These are phyloP conservation scores for Beauveria varroae DNA, from an alignment of 2,329 filamentous ascomycete genomes.

Conservation along the genomic window DNA sequence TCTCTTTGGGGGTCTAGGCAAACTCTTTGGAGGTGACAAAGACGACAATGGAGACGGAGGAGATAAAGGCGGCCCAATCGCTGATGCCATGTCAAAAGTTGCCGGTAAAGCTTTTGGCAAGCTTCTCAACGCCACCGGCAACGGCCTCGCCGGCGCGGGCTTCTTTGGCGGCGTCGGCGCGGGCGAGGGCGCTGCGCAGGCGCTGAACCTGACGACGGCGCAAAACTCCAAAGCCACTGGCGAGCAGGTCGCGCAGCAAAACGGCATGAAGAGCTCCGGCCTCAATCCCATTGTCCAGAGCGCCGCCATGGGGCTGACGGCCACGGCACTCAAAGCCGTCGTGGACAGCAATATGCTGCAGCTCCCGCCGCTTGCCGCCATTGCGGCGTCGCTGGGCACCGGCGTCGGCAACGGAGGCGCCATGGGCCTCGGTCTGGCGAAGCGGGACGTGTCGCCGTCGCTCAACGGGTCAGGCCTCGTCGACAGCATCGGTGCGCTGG, in stretches of 20 bases:
- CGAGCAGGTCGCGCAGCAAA: constrained; percentile 19
- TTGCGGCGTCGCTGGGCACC: constrained; percentile 17
- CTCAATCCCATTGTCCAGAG: constrained; percentile 24
- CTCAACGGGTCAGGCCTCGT: constrained; percentile 16
- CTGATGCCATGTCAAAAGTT: constrained; percentile 2
- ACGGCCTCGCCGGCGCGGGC: constrained; percentile 13
- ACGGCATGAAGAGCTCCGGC: constrained; percentile 21
- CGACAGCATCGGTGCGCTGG: constrained; percentile 19
- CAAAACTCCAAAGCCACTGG: constrained; percentile 12
- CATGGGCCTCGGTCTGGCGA: constrained; percentile 17
- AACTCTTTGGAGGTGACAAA: neutral
- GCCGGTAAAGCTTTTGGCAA: neutral
- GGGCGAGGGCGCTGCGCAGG: constrained; percentile 19
- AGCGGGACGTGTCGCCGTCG: constrained; percentile 11
- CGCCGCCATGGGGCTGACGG: constrained; percentile 21
- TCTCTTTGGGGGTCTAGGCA: neutral
- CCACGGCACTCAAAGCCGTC: constrained; percentile 21
- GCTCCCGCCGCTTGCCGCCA: constrained; percentile 13
- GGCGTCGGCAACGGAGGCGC: constrained; percentile 19
- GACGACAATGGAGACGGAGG: neutral
- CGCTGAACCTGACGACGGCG: constrained; percentile 16
- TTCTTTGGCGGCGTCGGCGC: constrained; percentile 21
- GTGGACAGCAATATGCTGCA: constrained; percentile 13
- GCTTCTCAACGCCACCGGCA: constrained; percentile 1
- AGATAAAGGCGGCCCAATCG: neutral